Evolutionary conservation across 2,329 filamentous ascomycete genomes (phyloP).

Genomic region (Penicillium oxalicum): DNA sequence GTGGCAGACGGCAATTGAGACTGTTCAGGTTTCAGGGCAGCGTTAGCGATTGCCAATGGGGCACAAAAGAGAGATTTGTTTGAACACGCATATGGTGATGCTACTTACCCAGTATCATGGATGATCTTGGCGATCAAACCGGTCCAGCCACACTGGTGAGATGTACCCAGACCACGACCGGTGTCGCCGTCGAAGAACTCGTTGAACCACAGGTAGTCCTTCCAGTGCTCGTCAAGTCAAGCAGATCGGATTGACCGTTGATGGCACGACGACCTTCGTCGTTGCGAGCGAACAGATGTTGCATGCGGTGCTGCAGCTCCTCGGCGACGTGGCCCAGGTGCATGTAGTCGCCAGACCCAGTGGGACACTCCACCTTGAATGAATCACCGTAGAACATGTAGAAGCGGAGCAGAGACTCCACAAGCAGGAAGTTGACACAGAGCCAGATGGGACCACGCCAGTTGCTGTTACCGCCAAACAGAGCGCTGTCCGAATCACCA

Average conservation of each 20-base stretch:
- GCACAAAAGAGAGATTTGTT: no score
- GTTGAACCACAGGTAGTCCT: conserved; percentile 89
- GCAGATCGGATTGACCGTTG: conserved; percentile 74
- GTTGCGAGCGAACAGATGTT: conserved; percentile 80
- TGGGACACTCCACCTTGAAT: conserved; percentile 88
- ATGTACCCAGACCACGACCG: conserved; percentile 82
- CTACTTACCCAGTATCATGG: conserved; percentile 83
- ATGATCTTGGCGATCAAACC: conserved; percentile 94
- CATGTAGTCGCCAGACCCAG: conserved; percentile 89
- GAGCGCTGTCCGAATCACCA: conserved; percentile 90
- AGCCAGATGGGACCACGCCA: conserved; percentile 96
- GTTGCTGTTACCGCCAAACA: conserved; percentile 97
- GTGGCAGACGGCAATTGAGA: conserved; percentile 81
- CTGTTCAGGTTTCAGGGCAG: conserved; percentile 38
- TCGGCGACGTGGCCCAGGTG: conserved; percentile 91
- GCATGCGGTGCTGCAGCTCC: conserved; percentile 87
- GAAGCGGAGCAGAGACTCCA: conserved; percentile 91
- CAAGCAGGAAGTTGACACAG: conserved; percentile 88
- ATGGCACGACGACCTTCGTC: conserved; percentile 84
- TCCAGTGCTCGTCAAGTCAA: conserved; percentile 92
- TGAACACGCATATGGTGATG: no score
- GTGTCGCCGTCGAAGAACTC: conserved; percentile 95
- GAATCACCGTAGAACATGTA: conserved; percentile 91
- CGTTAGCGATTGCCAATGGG: background rate
- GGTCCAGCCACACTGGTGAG: conserved; percentile 95